Base-by-base conservation (phyloP, 2,329 filamentous ascomycete species). In the Penicillium crustosum region DNA sequence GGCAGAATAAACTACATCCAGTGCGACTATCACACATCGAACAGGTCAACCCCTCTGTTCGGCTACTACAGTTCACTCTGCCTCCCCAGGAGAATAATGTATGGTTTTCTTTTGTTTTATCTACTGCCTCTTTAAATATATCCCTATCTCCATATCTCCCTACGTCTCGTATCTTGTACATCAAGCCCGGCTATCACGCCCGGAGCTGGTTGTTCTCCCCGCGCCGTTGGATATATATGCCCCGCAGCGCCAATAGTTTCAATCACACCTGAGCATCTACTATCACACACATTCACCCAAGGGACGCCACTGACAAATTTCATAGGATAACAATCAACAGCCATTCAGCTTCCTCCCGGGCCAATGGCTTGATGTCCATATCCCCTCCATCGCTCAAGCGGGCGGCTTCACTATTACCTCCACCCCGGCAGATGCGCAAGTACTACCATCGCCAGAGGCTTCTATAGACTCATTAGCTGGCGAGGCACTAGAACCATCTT, bases 401-500 rank as follows among this genome's bases (percentile, higher is more conserved):
- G 92, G 92, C 35, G 92, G 92, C 57, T 96, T 96, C 79, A 96
- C 91, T 42, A 89, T 96, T 62, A 93, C 91, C 7, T 94, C 90
- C 1, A 78, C 88, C 0, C 91, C 91, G 0, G 82, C 81, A 42
- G 77, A 81, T 54, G 82, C 84, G 3, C 60, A 73, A 71, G 48
- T 64, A 12, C 65, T 73, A n/a, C 68, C 69, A 12, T 64, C 63
- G 21, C 64, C 67, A 9, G 65, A 66, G 27, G 49, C 60, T 47
- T 50, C 65, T 1, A 41, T 58, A 38, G 61, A 65, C 21, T 45
- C 65, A 19, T 50, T 57, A 19, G 45, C 62, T 9, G 59, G 53
- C 10, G 68, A 71, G 17, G 61, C 66, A 21, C 54, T 61, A 4
- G 61, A 57, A 2, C 61, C 68, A 10, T 60, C 66, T 3, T 52